These are phyloP conservation scores for Lipomyces sp. DNA, from an alignment of 805 yeast species.

Conservation along the genomic window DNA sequence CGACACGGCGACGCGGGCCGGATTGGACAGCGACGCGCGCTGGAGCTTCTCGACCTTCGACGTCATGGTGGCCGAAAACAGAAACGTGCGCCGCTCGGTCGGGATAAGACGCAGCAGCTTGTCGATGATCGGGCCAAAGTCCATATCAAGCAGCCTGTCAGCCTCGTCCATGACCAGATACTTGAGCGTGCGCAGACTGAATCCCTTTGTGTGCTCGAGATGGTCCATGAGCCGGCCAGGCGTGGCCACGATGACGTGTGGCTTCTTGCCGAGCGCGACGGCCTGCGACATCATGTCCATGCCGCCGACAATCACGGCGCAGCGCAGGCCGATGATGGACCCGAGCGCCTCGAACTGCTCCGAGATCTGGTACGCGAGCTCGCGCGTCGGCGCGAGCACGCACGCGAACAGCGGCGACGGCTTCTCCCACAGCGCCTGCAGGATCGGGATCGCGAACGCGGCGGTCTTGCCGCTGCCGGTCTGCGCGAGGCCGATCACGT, in stretches of 20 bases:
- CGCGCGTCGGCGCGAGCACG: conserved; percentile 73
- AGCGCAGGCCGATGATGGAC: conserved; percentile 82
- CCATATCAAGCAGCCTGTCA: conserved; percentile 98
- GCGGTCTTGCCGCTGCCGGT: conserved; percentile 99
- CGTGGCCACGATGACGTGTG: conserved; percentile 92
- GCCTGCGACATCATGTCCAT: conserved; percentile 99
- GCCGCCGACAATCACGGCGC: conserved; percentile 91
- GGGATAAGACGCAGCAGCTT: conserved; percentile 83
- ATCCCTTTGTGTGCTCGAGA: conserved; percentile 91
- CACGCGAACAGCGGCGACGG: conserved; percentile 87
- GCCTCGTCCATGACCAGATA: conserved; percentile 97
- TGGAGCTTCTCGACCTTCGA: conserved; percentile 91
- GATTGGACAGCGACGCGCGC: conserved; percentile 83
- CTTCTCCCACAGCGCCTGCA: conserved; percentile 85
- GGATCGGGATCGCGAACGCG: conserved; percentile 93
- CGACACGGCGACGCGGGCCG: conserved; percentile 88
- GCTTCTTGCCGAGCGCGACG: conserved; percentile 86
- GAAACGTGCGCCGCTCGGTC: conserved; percentile 67
- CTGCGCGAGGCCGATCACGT: conserved; percentile 93
- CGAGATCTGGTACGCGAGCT: conserved; percentile 60
- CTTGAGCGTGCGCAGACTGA: conserved; percentile 73
- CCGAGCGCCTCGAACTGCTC: conserved; percentile 96
- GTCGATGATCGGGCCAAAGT: conserved; percentile 91
- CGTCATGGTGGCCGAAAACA: conserved; percentile 97
- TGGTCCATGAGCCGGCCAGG: conserved; percentile 91